Evolutionary conservation across 169 alveolate genomes (phyloP).

Genomic region (Eimeria necatrix): DNA sequence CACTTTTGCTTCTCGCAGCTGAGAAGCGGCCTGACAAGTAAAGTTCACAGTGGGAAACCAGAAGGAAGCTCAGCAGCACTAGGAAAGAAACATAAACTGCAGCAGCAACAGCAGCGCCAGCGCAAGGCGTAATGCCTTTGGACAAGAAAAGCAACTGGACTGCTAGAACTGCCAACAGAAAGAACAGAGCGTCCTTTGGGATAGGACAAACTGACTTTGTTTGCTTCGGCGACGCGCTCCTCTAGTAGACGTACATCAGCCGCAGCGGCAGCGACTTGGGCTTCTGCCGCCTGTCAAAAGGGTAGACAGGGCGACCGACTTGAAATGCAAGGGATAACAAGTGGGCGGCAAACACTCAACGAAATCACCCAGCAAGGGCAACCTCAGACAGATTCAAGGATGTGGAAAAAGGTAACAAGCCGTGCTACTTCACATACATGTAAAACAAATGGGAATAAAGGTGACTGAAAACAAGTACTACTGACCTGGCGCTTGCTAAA

Average conservation of each 20-base stretch:
- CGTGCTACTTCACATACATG: no score
- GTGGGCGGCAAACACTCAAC: neutral
- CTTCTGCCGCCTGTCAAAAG: conserved; percentile 32
- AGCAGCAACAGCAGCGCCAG: neutral
- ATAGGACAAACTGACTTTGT: neutral
- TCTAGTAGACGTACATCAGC: conserved; percentile 35
- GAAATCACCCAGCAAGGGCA: neutral
- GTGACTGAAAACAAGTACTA: neutral
- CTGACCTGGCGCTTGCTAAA: conserved; percentile 35
- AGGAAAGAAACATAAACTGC: neutral
- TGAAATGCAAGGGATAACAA: neutral
- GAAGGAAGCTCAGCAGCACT: neutral
- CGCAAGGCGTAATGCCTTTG: neutral
- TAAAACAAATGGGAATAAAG: neutral
- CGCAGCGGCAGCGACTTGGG: conserved; percentile 27
- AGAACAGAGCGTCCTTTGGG: no score
- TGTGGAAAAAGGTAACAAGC: neutral
- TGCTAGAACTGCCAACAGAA: no score
- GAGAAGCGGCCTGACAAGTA: conserved; percentile 6
- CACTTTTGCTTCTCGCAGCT: neutral
- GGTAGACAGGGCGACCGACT: neutral
- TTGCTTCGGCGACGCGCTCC: conserved; percentile 51
- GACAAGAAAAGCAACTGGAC: no score
- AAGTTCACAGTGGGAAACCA: neutral
- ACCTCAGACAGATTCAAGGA: neutral